These are phyloP conservation scores for Cyclotella cryptica DNA, from an alignment of 108 stramenopile genomes.

Conservation along the genomic window DNA sequence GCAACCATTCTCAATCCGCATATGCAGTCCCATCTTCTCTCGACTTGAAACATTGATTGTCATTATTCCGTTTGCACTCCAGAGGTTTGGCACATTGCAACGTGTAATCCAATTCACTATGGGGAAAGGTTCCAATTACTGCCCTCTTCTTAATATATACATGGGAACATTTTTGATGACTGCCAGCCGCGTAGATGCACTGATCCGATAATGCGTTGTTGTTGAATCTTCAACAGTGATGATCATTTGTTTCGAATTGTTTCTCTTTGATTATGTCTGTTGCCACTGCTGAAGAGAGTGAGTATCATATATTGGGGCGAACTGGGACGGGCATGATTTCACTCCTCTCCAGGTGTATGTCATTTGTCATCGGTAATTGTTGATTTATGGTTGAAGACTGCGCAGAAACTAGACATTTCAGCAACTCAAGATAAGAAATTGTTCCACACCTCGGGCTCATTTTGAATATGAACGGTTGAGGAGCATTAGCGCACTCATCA, in stretches of 20 bases:
- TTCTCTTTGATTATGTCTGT: not conserved
- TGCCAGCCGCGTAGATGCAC: conserved; percentile 15
- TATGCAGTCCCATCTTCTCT: not conserved
- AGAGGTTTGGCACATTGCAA: conserved; percentile 3
- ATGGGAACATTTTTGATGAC: too few species aligned
- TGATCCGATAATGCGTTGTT: not conserved
- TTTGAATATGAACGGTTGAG: conserved; percentile 1
- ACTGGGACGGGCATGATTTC: too few species aligned
- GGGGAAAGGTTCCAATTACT: not conserved
- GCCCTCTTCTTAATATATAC: too few species aligned
- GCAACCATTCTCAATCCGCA: conserved; percentile 1
- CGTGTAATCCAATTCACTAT: not conserved
- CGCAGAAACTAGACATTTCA: too few species aligned
- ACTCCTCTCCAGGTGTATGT: too few species aligned
- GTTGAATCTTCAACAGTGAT: not conserved
- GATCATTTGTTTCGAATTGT: too few species aligned
- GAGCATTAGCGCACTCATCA: not conserved
- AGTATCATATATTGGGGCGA: not conserved
- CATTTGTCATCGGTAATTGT: not conserved
- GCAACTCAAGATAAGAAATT: too few species aligned
- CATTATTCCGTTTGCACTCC: not conserved
- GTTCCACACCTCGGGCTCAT: too few species aligned
- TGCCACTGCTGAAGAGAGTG: not conserved
- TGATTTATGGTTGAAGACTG: not conserved
- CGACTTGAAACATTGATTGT: not conserved